Conservation (phyloP, 306 rosid genomes). For the Prinsepia uniflora region DNA sequence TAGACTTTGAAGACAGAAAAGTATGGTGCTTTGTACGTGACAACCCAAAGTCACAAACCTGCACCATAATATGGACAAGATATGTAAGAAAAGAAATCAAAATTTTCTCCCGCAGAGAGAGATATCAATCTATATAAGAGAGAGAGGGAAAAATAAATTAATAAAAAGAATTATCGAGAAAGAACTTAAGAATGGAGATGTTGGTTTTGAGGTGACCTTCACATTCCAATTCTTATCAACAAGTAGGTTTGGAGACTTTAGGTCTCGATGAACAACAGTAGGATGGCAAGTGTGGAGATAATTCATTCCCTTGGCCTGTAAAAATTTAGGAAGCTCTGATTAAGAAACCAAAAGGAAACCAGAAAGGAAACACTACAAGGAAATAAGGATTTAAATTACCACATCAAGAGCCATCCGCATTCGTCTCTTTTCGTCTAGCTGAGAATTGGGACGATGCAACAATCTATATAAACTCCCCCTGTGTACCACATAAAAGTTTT, state of each 20-base stretch:
- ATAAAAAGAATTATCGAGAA: not conserved
- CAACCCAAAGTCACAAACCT: slow-evolving; percentile 99
- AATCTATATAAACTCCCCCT: slow-evolving; percentile 94
- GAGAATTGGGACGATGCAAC: slow-evolving; percentile 87
- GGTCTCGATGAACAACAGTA: slow-evolving; percentile 92
- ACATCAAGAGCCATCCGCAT: slow-evolving; percentile 97
- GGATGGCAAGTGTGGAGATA: slow-evolving; percentile 98
- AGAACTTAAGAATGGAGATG: slow-evolving; percentile 12
- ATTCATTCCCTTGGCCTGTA: slow-evolving; percentile 99
- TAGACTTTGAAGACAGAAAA: slow-evolving; percentile 87
- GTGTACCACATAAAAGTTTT: slow-evolving; percentile 35
- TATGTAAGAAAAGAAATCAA: slow-evolving; percentile 4
- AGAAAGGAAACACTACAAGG: slow-evolving; percentile 17
- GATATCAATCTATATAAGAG: slow-evolving; percentile 16
- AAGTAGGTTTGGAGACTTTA: slow-evolving; percentile 95
- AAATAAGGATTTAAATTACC: slow-evolving; percentile 47
- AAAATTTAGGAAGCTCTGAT: slow-evolving; percentile 9
- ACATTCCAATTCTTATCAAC: slow-evolving; percentile 98
- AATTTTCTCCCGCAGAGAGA: not conserved
- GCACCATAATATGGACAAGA: slow-evolving; percentile 26
- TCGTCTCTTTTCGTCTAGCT: slow-evolving; percentile 86
- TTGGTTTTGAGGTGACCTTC: slow-evolving; percentile 53
- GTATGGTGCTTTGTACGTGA: slow-evolving; percentile 93
- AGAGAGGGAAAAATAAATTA: not conserved
- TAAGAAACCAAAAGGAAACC: slow-evolving; percentile 23